Percentiles rank a stretch among this genome's conserved stretches.
These are phyloP conservation scores for Dendrothele bispora DNA, from an alignment of 768 basidiomycete species.

Conservation along the genomic window DNA sequence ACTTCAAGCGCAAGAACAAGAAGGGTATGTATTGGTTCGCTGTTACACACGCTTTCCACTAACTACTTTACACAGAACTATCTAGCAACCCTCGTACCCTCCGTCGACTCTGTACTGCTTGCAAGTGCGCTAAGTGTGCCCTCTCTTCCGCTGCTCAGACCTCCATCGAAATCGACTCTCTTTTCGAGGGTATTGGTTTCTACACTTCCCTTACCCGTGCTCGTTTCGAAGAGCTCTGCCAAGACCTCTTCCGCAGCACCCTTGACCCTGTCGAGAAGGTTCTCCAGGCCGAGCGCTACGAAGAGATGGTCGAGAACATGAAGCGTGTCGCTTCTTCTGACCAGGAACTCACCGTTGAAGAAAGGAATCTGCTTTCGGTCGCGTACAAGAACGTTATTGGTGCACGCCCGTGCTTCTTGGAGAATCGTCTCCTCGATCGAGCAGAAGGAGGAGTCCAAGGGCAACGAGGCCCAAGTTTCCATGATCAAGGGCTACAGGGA, in stretches of 20 bases:
- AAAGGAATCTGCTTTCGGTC: slow-evolving; percentile 95
- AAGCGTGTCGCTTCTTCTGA: slow-evolving; percentile 93
- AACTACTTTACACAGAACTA: too few relatives aligned
- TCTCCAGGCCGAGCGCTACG: too few relatives aligned
- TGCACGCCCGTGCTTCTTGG: slow-evolving; percentile 96
- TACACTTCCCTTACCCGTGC: slow-evolving; percentile 77
- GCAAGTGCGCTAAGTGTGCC: slow-evolving; percentile 75
- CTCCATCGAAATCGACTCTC: slow-evolving; percentile 65
- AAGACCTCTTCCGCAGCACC: slow-evolving; percentile 81
- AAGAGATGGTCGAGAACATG: too few relatives aligned
- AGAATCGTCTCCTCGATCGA: slow-evolving; percentile 97
- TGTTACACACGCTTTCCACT: too few relatives aligned
- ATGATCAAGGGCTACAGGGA: slow-evolving; percentile 99
- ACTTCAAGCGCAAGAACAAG: slow-evolving; percentile 79
- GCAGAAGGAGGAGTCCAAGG: slow-evolving; percentile 99
- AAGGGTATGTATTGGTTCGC: too few relatives aligned
- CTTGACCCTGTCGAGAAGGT: slow-evolving; percentile 87
- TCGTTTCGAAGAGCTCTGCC: slow-evolving; percentile 85
- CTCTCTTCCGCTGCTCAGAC: slow-evolving; percentile 49
- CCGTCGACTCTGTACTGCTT: slow-evolving; percentile 68
- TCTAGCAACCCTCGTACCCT: slow-evolving; percentile 61
- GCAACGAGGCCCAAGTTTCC: slow-evolving; percentile 90
- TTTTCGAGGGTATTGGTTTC: slow-evolving; percentile 75
- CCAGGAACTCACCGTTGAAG: slow-evolving; percentile 97
- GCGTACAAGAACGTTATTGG: slow-evolving; percentile 99